Evolutionary conservation across 768 basidiomycete genomes (phyloP), one percentile per base, ranked within the genome.

Genomic region (Russula sp.): DNA sequence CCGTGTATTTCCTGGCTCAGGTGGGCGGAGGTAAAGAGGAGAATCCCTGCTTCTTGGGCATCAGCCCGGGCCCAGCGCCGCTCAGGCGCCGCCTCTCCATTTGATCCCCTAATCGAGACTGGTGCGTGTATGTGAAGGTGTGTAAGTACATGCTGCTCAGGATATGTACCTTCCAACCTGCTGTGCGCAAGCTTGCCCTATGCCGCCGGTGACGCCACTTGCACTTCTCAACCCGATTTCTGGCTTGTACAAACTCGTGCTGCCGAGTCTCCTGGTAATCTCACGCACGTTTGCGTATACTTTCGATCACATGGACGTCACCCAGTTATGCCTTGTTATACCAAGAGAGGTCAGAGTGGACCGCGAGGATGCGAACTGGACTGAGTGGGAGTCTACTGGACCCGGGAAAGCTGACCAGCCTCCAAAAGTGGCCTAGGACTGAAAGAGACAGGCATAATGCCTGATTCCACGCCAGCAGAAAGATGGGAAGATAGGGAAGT

Each of bases 281-380:
- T 54, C 59, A 42, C 63, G 63, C 34, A 64, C 63, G 18, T 48
- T 64, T 14, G 52, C 51, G 11, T 59, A 55, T 40, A 53, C 49
- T 16, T 83, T n/a, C 74, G 69, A 14, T 70, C 70, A 65, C 84
- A 81, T n/a, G 76, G 71, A 4, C 77, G 5, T 1, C 22, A 8
- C 48, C 32, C 13, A 16, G 34, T 3, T 13, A 28, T 28, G 10
- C 24, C 20, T 16, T 16, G 24, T 34, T 11, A 36, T 20, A 24
- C 9, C 28, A 6, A 36, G 20, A 13, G 61, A 22, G 20, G 44
- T 5, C 2, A 32, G 44, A 20, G 32, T 16, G 20, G 26, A 34
- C 24, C 20, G 28, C 28, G 28, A 30, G 28, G 28, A 30, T 2
- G 28, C 18, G 9, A 10, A 62, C 9, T 55, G 26, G 28, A 38